These are phyloP conservation scores for Oryza australiensis DNA, from an alignment of 176 grass and related monocot species.

Conservation along the genomic window DNA sequence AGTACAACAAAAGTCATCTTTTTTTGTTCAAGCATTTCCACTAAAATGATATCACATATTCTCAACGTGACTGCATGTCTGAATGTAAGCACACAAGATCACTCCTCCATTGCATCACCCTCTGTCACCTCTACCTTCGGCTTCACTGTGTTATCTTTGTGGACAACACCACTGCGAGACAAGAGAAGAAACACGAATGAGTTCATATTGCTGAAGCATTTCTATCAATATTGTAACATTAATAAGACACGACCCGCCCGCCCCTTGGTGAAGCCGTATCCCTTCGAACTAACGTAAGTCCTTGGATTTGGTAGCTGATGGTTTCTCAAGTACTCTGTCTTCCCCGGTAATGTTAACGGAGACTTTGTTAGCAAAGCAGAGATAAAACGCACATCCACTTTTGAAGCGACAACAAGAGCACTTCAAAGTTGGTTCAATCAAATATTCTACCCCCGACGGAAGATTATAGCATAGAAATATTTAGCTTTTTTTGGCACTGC, in stretches of 20 bases:
- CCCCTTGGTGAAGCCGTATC: slow-evolving; percentile 76
- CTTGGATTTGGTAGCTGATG: slow-evolving; percentile 80
- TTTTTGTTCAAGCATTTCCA: background rate
- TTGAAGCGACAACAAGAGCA: slow-evolving; percentile 1
- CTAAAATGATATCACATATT: slow-evolving; percentile 19
- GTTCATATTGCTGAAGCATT: background rate
- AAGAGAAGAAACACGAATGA: background rate
- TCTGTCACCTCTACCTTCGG: slow-evolving; percentile 47
- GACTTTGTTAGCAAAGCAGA: background rate
- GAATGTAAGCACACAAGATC: slow-evolving; percentile 27
- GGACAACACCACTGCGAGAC: slow-evolving; percentile 71
- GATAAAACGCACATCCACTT: background rate
- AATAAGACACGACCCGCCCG: slow-evolving; percentile 57
- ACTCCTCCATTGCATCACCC: slow-evolving; percentile 91
- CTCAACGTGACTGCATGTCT: background rate
- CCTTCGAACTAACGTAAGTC: slow-evolving; percentile 76
- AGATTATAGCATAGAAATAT: background rate
- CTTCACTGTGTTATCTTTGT: slow-evolving; percentile 74
- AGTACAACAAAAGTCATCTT: slow-evolving; percentile 42
- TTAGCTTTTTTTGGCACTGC: background rate
- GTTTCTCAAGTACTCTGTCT: slow-evolving; percentile 86
- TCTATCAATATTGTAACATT: background rate
- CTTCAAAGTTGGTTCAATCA: background rate
- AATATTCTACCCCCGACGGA: background rate
- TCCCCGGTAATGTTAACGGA: slow-evolving; percentile 41